Percentiles rank a stretch among this genome's conserved stretches.
Conservation (phyloP, 2,329 filamentous ascomycete species). For the Colletotrichum eremochloae region DNA sequence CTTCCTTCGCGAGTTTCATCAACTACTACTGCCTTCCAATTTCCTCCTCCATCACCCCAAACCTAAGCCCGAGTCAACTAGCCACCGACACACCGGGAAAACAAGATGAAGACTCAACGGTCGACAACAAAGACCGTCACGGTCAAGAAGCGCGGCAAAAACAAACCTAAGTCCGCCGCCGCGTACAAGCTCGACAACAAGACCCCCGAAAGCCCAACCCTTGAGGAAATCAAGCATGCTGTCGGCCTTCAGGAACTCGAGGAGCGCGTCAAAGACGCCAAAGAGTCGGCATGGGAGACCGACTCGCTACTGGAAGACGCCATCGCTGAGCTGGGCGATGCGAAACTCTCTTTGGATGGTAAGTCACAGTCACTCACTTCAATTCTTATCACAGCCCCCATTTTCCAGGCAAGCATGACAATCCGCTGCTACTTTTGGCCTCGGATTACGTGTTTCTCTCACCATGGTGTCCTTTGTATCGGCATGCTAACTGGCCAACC, state of each 20-base stretch:
- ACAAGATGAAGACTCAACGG: slow-evolving; percentile 50
- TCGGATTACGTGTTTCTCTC: slow-evolving; percentile 34
- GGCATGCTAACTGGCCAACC: slow-evolving; percentile 37
- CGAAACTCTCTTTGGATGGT: slow-evolving; percentile 61
- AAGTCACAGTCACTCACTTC: slow-evolving; percentile 44
- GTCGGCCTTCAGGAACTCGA: slow-evolving; percentile 59
- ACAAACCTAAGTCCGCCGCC: slow-evolving; percentile 46
- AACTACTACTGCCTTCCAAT: neutral
- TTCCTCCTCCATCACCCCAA: neutral
- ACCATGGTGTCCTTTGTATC: slow-evolving; percentile 10
- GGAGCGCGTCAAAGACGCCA: slow-evolving; percentile 64
- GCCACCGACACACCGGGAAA: slow-evolving; percentile 43
- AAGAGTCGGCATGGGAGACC: slow-evolving; percentile 70
- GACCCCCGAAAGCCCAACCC: slow-evolving; percentile 51
- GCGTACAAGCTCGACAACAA: slow-evolving; percentile 51
- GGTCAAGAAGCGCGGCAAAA: slow-evolving; percentile 47
- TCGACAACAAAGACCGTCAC: slow-evolving; percentile 49
- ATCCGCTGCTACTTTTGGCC: slow-evolving; percentile 35
- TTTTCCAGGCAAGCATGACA: slow-evolving; percentile 26
- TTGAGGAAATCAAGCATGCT: slow-evolving; percentile 53
- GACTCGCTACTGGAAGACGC: slow-evolving; percentile 75
- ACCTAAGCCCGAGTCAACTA: neutral
- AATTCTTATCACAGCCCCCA: slow-evolving; percentile 5
- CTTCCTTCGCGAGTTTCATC: neutral
- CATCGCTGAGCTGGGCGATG: slow-evolving; percentile 68